phyloP scores from a whole-genome alignment of 257 asterid species.

The Solanum peruvianum region DNA sequence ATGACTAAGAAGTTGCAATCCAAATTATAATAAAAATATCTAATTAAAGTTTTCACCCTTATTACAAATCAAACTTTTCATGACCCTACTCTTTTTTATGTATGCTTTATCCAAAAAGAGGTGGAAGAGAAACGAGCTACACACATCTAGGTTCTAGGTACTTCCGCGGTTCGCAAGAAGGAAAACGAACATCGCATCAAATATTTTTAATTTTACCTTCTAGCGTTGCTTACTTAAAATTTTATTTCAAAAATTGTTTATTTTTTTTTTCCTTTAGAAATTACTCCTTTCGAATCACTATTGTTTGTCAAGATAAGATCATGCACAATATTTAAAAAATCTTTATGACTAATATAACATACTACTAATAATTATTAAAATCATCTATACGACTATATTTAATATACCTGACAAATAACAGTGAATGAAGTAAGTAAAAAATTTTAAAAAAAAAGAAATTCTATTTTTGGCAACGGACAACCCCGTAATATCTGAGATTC shows the following conservation, averaged over 20 bases:
- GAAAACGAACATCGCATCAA: neutral
- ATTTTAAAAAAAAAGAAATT: neutral
- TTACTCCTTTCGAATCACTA: too few species aligned
- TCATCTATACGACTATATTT: too few species aligned
- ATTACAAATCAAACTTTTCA: neutral
- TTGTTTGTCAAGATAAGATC: too few species aligned
- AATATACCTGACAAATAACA: too few species aligned
- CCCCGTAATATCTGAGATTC: neutral
- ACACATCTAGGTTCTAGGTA: neutral
- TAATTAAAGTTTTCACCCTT: neutral
- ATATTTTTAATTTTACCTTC: neutral
- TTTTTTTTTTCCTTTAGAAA: neutral
- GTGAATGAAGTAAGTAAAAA: neutral
- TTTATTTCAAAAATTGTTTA: neutral
- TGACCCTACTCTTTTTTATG: neutral
- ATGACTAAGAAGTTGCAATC: neutral
- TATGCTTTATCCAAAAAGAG: neutral
- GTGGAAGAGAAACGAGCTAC: neutral
- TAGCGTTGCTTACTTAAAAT: neutral
- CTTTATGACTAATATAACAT: too few species aligned
- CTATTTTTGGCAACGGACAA: constrained; percentile 10
- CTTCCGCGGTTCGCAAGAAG: neutral
- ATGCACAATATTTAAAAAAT: too few species aligned
- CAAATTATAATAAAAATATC: neutral
- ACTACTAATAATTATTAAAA: too few species aligned